Evolutionary conservation across 805 yeast genomes (phyloP), one percentile per base, ranked within the genome.

Genomic region (Clavispora phyllophila): DNA sequence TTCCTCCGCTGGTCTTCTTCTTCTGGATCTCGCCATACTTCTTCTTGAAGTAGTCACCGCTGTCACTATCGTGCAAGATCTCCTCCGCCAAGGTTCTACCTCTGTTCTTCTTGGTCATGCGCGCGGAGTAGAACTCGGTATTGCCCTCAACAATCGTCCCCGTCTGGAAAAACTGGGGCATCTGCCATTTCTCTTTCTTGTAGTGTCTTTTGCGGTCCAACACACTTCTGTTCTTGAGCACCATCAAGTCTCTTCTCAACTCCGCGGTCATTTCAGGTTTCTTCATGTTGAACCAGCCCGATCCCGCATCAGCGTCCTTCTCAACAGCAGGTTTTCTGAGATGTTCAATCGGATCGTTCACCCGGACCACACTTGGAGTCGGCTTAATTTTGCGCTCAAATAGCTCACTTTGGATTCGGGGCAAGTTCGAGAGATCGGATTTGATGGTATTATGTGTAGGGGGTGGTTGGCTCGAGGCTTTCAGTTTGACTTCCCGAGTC

Each of bases 151-250:
- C 64, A 28, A 93, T 78, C 0, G 96, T 89, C 13, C 99, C 99
- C 53, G 86, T 77, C 45, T 91, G 93, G 61, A 93, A 89, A 50
- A 73, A 79, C 55, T 85, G 87, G 36, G 95, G 91, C 7, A 75
- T 72, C 39, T 72, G 74, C 84, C 89, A 84, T 47, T 81, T 81
- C 45, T 84, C 93, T 61, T 87, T 87, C 65, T 87, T 88, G 66
- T 93, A 93, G 65, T 88, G 96, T 54, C 97, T 78, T 66, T 93
- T 93, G 7, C 97, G 98, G 60, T 93, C 98, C 48, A 93, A 72
- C 9, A 89, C 96, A 43, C 85, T 84, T 64, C 99, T 80, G 68
- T 91, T 87, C 57, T 87, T 82, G 46, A 93, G 71, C 13, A 93
- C 66, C 56, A 80, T 70, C 53, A 93, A 60, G 60, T 93, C 98